Evolutionary conservation across 1,139 yeast genomes (phyloP), one percentile per base, ranked within the genome.

Genomic region (Eremothecium gossypii): DNA sequence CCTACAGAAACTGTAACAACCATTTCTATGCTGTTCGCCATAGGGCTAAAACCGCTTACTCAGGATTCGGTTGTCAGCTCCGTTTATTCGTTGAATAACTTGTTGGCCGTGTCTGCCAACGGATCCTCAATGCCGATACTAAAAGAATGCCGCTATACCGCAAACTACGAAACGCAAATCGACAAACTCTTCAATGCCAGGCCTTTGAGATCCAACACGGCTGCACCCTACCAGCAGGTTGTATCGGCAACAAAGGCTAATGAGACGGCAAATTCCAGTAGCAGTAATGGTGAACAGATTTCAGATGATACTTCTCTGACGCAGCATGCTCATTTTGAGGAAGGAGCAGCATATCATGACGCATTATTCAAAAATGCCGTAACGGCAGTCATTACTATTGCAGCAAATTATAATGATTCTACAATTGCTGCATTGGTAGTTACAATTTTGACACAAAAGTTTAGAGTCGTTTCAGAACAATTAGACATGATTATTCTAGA

Each of bases 61-160:
- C 93, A 86, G 56, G 96, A 87, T 60, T 78, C 85, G 0, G 79
- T 83, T 13, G 85, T 87, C 9, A 82, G 95, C n/a, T 76, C 91
- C 1, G 79, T 91, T 43, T 91, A 91, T 60, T 81, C 95, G 0
- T 70, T 89, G 50, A 77, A 85, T 23, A 91, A 91, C 60, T 66
- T 83, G 53, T 65, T 91, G 30, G 74, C 80, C 38, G 76, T 76
- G 12, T 78, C 77, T 9, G 71, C 70, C 44, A 73, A 67, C 51
- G 61, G 63, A 6, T 56, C 59, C 2, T 63, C 64, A 2, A 51
- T 54, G 4, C 50, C 58, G 7, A 54, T 61, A 2, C 49, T 62
- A 36, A 65, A 63, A 45, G 68, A 61, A 36, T 55, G 66, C 36
- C 59, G 59, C 41, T 41, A 61, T 33, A 63, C 67, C 27, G 39